Percentiles rank a stretch among this genome's conserved stretches.
Conservation (phyloP, 106 monocot genomes). For the Narthecium ossifragum region DNA sequence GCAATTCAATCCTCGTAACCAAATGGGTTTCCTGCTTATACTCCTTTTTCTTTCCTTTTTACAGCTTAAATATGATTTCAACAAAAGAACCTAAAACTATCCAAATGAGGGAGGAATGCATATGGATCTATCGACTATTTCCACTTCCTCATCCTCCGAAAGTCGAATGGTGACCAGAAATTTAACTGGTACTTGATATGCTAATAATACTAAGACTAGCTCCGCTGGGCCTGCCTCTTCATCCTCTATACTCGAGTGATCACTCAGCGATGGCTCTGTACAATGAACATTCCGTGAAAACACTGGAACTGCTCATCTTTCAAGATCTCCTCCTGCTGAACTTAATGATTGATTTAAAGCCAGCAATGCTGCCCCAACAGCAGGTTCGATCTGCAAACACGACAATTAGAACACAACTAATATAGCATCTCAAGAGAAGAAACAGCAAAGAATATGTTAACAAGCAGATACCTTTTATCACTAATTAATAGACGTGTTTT, state of each 20-base stretch:
- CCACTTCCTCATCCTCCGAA: not conserved
- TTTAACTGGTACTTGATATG: not conserved
- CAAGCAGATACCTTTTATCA: not conserved
- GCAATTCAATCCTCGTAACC: too few relatives aligned
- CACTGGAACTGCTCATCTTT: not conserved
- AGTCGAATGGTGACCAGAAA: not conserved
- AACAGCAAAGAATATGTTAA: not conserved
- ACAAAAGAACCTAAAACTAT: not conserved
- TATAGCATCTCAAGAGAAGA: not conserved
- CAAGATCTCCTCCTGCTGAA: not conserved
- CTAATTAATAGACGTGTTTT: not conserved
- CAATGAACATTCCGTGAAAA: not conserved
- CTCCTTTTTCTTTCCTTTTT: not conserved
- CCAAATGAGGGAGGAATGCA: too few relatives aligned
- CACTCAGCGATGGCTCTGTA: not conserved
- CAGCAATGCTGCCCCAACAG: constrained; percentile 84
- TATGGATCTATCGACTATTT: not conserved
- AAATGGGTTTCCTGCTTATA: too few relatives aligned
- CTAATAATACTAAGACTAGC: not conserved
- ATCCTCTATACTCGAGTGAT: not conserved
- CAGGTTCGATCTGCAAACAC: constrained; percentile 74
- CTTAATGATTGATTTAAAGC: constrained; percentile 44
- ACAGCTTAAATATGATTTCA: not conserved
- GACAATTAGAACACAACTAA: not conserved
- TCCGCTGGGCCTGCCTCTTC: not conserved